phyloP scores from a whole-genome alignment of 169 alveolate species.

The Eimeria mitis region DNA sequence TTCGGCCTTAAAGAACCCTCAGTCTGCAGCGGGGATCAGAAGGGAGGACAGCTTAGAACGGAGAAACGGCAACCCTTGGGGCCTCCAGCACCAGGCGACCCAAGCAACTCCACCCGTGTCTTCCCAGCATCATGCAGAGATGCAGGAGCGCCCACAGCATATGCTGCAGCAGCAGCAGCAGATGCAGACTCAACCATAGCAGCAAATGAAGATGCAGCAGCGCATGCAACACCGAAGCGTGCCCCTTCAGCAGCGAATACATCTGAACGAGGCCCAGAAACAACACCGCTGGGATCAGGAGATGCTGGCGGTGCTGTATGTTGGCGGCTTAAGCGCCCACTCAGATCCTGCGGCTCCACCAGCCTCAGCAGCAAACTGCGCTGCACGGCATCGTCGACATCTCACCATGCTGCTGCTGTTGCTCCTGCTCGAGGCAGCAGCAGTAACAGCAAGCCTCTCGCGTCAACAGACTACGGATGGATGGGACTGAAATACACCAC shows the following conservation, averaged over 20 bases:
- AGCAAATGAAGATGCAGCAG: not conserved
- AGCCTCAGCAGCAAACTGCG: constrained; percentile 3
- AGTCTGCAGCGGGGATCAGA: not conserved
- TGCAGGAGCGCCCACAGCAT: not conserved
- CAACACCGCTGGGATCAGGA: not conserved
- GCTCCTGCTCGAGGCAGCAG: constrained; percentile 1
- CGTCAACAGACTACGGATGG: not conserved
- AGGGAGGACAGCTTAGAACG: not conserved
- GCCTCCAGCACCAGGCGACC: not conserved
- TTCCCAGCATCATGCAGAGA: not conserved
- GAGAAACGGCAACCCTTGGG: not conserved
- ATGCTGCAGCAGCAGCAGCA: not conserved
- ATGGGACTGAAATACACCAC: not conserved
- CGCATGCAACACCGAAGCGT: not conserved
- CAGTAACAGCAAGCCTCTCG: not conserved
- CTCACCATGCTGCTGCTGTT: not conserved
- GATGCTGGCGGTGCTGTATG: not conserved
- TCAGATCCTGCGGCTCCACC: not conserved
- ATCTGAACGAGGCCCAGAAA: not conserved
- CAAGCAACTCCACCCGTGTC: not conserved
- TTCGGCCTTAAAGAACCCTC: not conserved
- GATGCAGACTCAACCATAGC: not conserved
- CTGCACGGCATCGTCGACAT: not conserved
- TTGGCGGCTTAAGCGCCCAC: constrained; percentile 5
- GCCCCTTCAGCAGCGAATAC: not conserved